phyloP scores from a whole-genome alignment of 768 basidiomycete species.

The Suillus lakei region DNA sequence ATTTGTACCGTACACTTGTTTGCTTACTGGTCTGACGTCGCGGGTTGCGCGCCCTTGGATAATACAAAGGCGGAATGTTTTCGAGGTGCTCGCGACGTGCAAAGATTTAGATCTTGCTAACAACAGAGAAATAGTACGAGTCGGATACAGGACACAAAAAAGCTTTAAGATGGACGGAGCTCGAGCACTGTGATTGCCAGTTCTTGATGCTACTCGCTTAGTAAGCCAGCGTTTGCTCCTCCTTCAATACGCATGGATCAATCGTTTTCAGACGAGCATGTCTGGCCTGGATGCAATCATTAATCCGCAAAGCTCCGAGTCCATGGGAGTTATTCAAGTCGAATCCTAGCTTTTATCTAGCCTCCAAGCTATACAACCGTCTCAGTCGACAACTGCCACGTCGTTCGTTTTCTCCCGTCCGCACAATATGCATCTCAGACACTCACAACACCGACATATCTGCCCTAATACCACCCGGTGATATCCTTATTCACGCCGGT shows the following conservation, averaged over 20 bases:
- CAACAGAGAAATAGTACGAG: too few relatives aligned
- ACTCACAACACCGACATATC: constrained; percentile 39
- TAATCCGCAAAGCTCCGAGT: neutral
- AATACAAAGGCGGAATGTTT: too few relatives aligned
- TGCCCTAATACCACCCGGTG: constrained; percentile 39
- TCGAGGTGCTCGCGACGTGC: too few relatives aligned
- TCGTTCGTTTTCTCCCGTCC: neutral
- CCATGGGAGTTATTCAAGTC: neutral
- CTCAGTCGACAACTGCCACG: neutral
- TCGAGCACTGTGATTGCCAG: too few relatives aligned
- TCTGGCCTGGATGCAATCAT: neutral
- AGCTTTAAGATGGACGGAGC: too few relatives aligned
- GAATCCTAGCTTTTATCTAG: neutral
- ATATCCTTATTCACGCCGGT: constrained; percentile 47
- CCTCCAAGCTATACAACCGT: neutral
- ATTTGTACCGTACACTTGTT: neutral
- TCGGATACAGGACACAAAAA: too few relatives aligned
- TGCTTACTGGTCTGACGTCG: neutral
- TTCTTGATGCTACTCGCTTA: too few relatives aligned
- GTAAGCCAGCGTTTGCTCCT: too few relatives aligned
- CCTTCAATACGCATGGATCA: too few relatives aligned
- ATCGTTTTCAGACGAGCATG: neutral
- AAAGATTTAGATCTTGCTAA: too few relatives aligned
- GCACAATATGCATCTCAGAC: neutral
- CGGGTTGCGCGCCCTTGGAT: too few relatives aligned